These are phyloP conservation scores for Cystobasidium sp. DNA, from an alignment of 1,284 basidiomycete genomes.

Conservation along the genomic window DNA sequence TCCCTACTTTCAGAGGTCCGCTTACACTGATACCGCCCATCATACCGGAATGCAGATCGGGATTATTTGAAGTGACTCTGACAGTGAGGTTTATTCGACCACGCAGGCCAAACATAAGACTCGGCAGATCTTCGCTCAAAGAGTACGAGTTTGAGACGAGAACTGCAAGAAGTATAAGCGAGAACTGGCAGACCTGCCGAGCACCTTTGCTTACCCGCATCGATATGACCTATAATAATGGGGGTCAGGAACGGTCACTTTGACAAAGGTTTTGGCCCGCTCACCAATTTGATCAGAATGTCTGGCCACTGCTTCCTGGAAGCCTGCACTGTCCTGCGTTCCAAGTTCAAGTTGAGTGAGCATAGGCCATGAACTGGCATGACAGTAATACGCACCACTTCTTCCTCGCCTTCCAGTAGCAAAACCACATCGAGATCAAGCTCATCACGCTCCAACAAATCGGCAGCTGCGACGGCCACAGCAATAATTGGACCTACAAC, in stretches of 20 bases:
- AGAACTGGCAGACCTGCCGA: background rate
- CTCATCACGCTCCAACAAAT: conserved; percentile 71
- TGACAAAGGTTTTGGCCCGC: too few relatives aligned
- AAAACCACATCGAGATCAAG: conserved; percentile 87
- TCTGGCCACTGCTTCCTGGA: conserved; percentile 72
- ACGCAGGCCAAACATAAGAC: conserved; percentile 91
- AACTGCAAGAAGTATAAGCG: conserved; percentile 24
- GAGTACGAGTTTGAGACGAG: conserved; percentile 81
- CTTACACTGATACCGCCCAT: conserved; percentile 83
- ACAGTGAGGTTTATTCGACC: conserved; percentile 75
- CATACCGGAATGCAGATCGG: conserved; percentile 86
- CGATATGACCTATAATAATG: conserved; percentile 22
- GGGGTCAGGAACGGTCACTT: conserved; percentile 71
- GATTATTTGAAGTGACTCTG: conserved; percentile 63
- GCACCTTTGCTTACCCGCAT: conserved; percentile 12
- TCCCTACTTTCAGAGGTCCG: conserved; percentile 48
- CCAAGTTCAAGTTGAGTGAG: background rate
- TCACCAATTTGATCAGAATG: conserved; percentile 81
- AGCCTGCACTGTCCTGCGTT: conserved; percentile 73
- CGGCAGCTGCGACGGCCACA: conserved; percentile 83
- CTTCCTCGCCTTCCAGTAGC: conserved; percentile 94
- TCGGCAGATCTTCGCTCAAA: conserved; percentile 92
- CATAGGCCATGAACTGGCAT: background rate
- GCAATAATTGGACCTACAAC: conserved; percentile 92
- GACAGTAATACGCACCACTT: conserved; percentile 60